A percentile compares a stretch with the other conserved stretches of the same genome.
These are phyloP conservation scores for Microbotryum lychnidis-dioicae DNA, from an alignment of 1,284 basidiomycete species.

Conservation along the genomic window DNA sequence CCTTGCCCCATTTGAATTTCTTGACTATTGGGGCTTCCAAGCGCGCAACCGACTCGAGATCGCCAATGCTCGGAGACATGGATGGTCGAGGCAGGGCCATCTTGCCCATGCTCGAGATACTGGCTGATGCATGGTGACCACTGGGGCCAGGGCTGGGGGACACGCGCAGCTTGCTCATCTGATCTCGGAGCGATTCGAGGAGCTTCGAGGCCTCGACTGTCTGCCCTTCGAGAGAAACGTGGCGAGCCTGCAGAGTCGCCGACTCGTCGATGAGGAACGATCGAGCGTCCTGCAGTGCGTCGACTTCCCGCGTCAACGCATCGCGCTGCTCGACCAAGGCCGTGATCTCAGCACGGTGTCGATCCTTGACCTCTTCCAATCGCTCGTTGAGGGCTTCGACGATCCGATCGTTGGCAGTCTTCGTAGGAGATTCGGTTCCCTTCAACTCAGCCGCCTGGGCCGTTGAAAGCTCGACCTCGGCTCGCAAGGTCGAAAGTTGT, in stretches of 20 bases:
- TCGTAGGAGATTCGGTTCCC: slow-evolving; percentile 30
- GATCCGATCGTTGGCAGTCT: slow-evolving; percentile 16
- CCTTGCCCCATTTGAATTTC: slow-evolving; percentile 51
- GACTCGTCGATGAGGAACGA: slow-evolving; percentile 87
- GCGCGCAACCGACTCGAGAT: slow-evolving; percentile 38
- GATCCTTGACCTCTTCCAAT: slow-evolving; percentile 78
- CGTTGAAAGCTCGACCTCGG: slow-evolving; percentile 80
- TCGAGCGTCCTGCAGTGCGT: slow-evolving; percentile 74
- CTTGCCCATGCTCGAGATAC: slow-evolving; percentile 6
- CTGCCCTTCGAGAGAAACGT: slow-evolving; percentile 82
- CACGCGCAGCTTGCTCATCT: slow-evolving; percentile 14
- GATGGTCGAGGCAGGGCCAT: slow-evolving; percentile 2
- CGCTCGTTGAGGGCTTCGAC: slow-evolving; percentile 56
- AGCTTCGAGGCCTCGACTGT: slow-evolving; percentile 69
- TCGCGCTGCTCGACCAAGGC: slow-evolving; percentile 77
- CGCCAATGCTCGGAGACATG: slow-evolving; percentile 18
- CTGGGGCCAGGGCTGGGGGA: not conserved
- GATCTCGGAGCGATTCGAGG: slow-evolving; percentile 51
- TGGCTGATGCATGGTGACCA: slow-evolving; percentile 31
- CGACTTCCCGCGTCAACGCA: slow-evolving; percentile 67
- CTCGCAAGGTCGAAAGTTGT: slow-evolving; percentile 75
- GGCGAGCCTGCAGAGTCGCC: slow-evolving; percentile 76
- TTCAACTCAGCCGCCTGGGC: slow-evolving; percentile 89
- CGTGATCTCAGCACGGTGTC: slow-evolving; percentile 78
- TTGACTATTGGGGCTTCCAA: slow-evolving; percentile 42